Evolutionary conservation across 495 filamentous ascomycete genomes (phyloP).

Genomic region (Talaromyces proteolyticus): DNA sequence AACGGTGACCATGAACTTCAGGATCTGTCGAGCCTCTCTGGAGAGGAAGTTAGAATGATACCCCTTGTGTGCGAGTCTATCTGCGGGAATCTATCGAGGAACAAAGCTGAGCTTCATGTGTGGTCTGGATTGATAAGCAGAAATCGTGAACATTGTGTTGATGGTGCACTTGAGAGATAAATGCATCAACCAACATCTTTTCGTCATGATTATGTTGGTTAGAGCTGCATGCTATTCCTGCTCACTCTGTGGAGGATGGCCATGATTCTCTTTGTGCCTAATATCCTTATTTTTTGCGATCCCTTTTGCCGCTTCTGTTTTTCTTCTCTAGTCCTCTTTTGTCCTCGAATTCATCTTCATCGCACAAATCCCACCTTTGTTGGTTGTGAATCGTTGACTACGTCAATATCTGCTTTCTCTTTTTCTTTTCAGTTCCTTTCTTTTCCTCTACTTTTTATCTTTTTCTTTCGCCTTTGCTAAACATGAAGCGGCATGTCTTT

Average conservation of each 20-base stretch:
- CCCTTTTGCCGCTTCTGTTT: conserved; percentile 5
- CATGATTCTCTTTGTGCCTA: not conserved
- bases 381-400: not conserved
- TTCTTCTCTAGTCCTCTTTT: conserved; percentile 1
- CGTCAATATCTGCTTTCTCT: not conserved
- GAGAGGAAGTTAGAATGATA: conserved; percentile 42
- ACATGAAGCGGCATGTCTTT: not conserved
- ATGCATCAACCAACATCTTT: not conserved
- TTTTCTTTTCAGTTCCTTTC: not conserved
- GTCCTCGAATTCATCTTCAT: not conserved
- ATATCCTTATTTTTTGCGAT: conserved; percentile 13
- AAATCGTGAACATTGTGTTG: not conserved
- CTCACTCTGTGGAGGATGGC: not conserved
- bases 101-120: not conserved
- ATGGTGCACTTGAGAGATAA: conserved; percentile 2
- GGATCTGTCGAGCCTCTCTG: conserved; percentile 21
- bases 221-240: not conserved
- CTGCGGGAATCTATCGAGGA: conserved; percentile 13
- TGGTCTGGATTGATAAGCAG: conserved; percentile 5
- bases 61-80: conserved; percentile 44
- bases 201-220: not conserved
- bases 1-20: not conserved
- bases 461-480: not conserved
- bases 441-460: not conserved
- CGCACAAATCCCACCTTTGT: not conserved